phyloP scores from a whole-genome alignment of 169 alveolate genomes.

The Cryptosporidium sp. region DNA sequence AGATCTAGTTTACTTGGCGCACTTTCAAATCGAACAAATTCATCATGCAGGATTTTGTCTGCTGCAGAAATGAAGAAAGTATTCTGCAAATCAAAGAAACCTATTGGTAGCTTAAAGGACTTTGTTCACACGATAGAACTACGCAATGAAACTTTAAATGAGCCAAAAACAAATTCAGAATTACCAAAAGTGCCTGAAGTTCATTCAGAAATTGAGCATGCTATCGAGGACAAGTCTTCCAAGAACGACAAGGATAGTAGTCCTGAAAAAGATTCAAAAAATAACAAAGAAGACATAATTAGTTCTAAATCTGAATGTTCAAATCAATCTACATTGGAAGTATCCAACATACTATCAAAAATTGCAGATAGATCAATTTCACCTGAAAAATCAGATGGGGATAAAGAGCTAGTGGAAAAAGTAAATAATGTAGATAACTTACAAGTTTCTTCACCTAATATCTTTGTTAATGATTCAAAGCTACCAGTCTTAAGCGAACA shows the following conservation, averaged over 20 bases:
- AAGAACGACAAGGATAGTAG: not conserved
- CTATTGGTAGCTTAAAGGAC: slow-evolving; percentile 49
- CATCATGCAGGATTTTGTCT: slow-evolving; percentile 62
- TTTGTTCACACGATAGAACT: slow-evolving; percentile 32
- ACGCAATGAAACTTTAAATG: slow-evolving; percentile 12
- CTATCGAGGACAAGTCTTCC: not conserved
- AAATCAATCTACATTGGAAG: not conserved
- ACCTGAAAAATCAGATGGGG: not conserved
- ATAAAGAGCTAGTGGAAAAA: not conserved
- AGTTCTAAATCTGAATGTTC: not conserved
- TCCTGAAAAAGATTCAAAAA: not conserved
- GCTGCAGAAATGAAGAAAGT: slow-evolving; percentile 73
- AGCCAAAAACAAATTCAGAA: slow-evolving; percentile 2
- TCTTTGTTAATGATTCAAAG: not conserved
- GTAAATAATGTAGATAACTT: not conserved
- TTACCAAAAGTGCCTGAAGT: not conserved
- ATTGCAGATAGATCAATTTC: not conserved
- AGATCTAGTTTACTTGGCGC: slow-evolving; percentile 59
- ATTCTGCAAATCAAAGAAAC: slow-evolving; percentile 57
- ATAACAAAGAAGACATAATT: not conserved
- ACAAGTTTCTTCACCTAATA: not conserved
- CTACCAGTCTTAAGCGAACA: not conserved
- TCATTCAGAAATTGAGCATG: not conserved
- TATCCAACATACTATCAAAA: not conserved
- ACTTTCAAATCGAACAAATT: slow-evolving; percentile 23